Evolutionary conservation across 192 early-diverging fungal species (phyloP), one percentile per base, ranked within the genome.

Genomic region (Rhizoclosmatium sp.): DNA sequence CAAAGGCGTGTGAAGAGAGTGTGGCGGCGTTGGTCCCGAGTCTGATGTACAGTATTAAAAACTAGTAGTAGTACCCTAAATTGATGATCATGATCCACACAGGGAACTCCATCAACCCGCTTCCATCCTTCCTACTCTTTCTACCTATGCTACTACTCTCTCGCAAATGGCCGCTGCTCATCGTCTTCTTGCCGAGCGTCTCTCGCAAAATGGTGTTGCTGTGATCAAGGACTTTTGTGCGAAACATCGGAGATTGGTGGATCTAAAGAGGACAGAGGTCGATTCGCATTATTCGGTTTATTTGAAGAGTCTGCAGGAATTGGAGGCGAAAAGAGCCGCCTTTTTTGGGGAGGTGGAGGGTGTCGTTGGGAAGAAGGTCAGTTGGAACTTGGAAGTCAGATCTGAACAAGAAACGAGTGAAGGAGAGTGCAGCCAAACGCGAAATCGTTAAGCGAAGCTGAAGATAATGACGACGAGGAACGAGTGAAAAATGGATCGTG

Each of bases 181-280:
- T 59, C 69, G 80, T 4, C 69, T 59, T 23, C 83, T 81, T 58
- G 83, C 83, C 14, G 83, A 84, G 59, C 73, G 76, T 31, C 80
- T 84, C 54, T 77, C 72, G 54, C 72, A 78, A 12, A 69, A 76
- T 2, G 80, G 74, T 42, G 31, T 84, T 64, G 65, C 79, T 1
- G 76, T 76, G 51, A 69, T 84, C 46, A 71, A 62, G 21, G 75
- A 74, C 59, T 84, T 84, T 60, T 44, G 78, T 65, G 78, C 72
- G 44, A 80, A 82, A 59, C 80, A 84, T 42, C 68, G 73, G 16
- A 42, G 67, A 39, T 51, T 69, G 44, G 59, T 84, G 65, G 51
- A 58, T 49, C 78, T 71, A 44, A 81, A 82, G 59, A 84, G 81
- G 61, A 70, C 42, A 12, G 83, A 84, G 42, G 83, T 84, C 47